Conservation (phyloP, 352 stramenopile species). For the Pythium phragmiticola region DNA sequence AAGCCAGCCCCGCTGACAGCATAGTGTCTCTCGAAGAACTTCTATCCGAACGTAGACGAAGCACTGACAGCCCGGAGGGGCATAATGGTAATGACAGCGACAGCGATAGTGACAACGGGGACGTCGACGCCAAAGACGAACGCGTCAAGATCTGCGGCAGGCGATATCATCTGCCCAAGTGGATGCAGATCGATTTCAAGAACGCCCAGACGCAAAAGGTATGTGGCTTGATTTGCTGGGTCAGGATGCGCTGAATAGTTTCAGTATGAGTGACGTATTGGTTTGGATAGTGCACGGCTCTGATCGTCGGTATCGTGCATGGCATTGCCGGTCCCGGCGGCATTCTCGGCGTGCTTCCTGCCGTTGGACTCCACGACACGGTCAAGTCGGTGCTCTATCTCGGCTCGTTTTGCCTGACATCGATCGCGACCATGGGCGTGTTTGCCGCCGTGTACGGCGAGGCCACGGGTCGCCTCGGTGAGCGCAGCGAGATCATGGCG, state of each 20-base stretch:
- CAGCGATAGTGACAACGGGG: constrained; percentile 18
- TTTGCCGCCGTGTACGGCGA: constrained; percentile 88
- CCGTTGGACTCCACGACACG: constrained; percentile 83
- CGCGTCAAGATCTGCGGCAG: constrained; percentile 39
- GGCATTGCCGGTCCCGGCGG: constrained; percentile 80
- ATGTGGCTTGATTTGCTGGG: not conserved
- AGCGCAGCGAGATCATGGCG: constrained; percentile 71
- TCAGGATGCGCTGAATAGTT: not conserved
- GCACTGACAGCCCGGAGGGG: constrained; percentile 20
- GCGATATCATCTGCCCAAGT: constrained; percentile 24
- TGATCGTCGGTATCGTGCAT: constrained; percentile 89
- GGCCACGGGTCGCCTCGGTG: constrained; percentile 57
- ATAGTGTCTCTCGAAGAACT: constrained; percentile 51
- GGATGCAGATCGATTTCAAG: constrained; percentile 58
- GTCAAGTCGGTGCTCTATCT: constrained; percentile 86
- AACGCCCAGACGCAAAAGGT: constrained; percentile 80
- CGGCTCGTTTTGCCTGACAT: constrained; percentile 86
- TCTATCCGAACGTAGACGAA: constrained; percentile 18
- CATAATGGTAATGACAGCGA: constrained; percentile 5
- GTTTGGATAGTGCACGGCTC: constrained; percentile 46
- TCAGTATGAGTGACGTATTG: not conserved
- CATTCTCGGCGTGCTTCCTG: constrained; percentile 88
- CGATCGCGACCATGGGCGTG: constrained; percentile 88
- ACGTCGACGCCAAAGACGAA: constrained; percentile 26
- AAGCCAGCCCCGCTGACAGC: constrained; percentile 56